Evolutionary conservation across 345 rosid genomes (phyloP).

Genomic region (Limnanthes douglasii): DNA sequence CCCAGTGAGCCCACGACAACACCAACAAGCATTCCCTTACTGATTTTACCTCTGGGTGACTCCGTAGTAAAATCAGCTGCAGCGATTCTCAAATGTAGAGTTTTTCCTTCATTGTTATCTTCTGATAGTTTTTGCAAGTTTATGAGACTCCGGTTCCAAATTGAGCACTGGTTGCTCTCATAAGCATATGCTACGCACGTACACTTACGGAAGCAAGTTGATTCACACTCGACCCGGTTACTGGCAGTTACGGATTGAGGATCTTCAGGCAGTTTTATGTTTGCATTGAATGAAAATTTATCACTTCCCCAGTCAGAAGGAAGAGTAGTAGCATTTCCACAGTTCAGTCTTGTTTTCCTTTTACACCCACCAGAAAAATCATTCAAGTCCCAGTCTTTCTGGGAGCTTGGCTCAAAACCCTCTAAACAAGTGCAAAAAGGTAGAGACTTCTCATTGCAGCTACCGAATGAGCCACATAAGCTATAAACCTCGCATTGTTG

Average conservation of each 20-base stretch:
- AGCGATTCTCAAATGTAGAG: slow-evolving; percentile 39
- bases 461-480: slow-evolving; percentile 58
- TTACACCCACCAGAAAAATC: slow-evolving; percentile 54
- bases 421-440: slow-evolving; percentile 36
- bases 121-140: slow-evolving; percentile 19
- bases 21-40: slow-evolving; percentile 19
- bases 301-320: slow-evolving; percentile 15
- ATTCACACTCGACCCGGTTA: slow-evolving; percentile 21
- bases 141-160: slow-evolving; percentile 41
- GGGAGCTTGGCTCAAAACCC: slow-evolving; percentile 25
- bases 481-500: slow-evolving; percentile 55
- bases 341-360: slow-evolving; percentile 30
- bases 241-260: slow-evolving; percentile 3
- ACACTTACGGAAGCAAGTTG: slow-evolving; percentile 36
- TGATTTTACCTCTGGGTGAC: slow-evolving; percentile 7
- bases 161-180: slow-evolving; percentile 19
- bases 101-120: slow-evolving; percentile 18
- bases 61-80: slow-evolving; percentile 39
- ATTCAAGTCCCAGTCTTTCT: slow-evolving; percentile 25
- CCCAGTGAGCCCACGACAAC: slow-evolving; percentile 23
- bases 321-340: slow-evolving; percentile 12
- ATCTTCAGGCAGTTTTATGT: slow-evolving; percentile 14
- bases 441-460: slow-evolving; percentile 23
- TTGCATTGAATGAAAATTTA: slow-evolving; percentile 10
- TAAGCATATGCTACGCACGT: slow-evolving; percentile 57